These are phyloP conservation scores for Yarrowia hollandica DNA, from an alignment of 805 yeast genomes.

Conservation along the genomic window DNA sequence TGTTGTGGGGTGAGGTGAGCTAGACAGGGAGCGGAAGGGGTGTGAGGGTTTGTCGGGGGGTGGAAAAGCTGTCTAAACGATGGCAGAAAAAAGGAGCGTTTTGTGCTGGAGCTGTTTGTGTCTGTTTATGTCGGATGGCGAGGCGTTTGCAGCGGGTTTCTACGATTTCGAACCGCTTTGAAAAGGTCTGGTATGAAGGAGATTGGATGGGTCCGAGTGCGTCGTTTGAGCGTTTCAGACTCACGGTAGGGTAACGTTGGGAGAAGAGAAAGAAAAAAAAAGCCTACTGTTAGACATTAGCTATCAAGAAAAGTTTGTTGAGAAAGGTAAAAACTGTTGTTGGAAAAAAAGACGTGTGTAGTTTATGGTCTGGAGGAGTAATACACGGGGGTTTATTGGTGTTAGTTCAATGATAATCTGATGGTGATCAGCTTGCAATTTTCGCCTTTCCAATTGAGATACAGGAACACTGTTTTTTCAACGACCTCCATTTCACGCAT, in stretches of 20 bases:
- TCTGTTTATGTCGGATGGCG: background rate
- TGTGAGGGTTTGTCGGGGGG: too few relatives aligned
- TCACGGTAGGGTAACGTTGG: conserved; percentile 21
- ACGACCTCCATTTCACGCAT: too few relatives aligned
- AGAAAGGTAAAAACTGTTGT: too few relatives aligned
- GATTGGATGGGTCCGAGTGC: too few relatives aligned
- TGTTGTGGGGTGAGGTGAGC: conserved; percentile 2
- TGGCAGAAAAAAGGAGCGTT: background rate
- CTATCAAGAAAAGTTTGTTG: too few relatives aligned
- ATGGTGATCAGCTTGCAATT: too few relatives aligned
- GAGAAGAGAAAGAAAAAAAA: conserved; percentile 6
- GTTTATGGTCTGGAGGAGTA: background rate
- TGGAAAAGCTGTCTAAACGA: too few relatives aligned
- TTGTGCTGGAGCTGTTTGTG: background rate
- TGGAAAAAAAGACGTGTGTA: too few relatives aligned
- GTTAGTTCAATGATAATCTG: too few relatives aligned
- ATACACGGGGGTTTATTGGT: too few relatives aligned
- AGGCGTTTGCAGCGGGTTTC: background rate
- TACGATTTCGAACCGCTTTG: background rate
- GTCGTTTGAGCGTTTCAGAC: conserved; percentile 25
- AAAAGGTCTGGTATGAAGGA: background rate
- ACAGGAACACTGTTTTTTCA: too few relatives aligned
- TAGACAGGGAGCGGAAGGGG: background rate
- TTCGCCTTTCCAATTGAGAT: too few relatives aligned
- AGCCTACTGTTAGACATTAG: background rate